phyloP scores from a whole-genome alignment of 495 filamentous ascomycete genomes.

The Aspergillus funiculosus region DNA sequence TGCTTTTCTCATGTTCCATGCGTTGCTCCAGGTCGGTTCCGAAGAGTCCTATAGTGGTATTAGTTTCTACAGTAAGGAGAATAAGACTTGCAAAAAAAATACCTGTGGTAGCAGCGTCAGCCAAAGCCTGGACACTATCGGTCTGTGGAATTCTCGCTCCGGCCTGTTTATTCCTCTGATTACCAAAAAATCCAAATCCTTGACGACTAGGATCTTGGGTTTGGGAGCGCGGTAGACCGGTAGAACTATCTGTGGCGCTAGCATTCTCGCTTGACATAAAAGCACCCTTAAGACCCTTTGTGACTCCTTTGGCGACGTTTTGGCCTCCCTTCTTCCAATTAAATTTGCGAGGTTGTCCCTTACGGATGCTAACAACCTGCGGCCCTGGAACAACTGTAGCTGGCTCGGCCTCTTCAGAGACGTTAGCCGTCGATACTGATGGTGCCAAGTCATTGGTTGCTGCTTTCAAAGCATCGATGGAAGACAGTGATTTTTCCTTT shows the following conservation, averaged over 20 bases:
- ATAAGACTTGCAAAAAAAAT: constrained; percentile 6
- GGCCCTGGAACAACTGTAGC: constrained; percentile 67
- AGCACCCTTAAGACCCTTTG: constrained; percentile 85
- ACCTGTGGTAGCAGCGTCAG: constrained; percentile 51
- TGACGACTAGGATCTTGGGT: constrained; percentile 53
- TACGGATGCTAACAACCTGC: constrained; percentile 86
- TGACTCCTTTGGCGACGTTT: constrained; percentile 85
- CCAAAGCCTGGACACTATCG: constrained; percentile 47
- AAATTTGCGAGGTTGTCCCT: constrained; percentile 89
- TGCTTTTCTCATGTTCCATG: constrained; percentile 80
- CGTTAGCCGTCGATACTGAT: constrained; percentile 51
- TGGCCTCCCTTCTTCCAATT: constrained; percentile 98
- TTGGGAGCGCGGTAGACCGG: constrained; percentile 43
- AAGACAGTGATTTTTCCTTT: constrained; percentile 67
- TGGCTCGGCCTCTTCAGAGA: constrained; percentile 61
- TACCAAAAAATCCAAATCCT: constrained; percentile 71
- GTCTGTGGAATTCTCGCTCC: constrained; percentile 47
- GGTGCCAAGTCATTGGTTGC: constrained; percentile 45
- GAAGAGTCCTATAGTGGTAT: constrained; percentile 57
- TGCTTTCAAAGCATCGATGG: constrained; percentile 51
- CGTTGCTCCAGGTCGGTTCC: constrained; percentile 84
- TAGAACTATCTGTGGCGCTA: constrained; percentile 32
- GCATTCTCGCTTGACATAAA: constrained; percentile 52
- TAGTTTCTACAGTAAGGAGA: neutral
- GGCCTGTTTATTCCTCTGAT: constrained; percentile 45